Evolutionary conservation across 75 land plant genomes (phyloP).

Genomic region (Sequoia sempervirens): DNA sequence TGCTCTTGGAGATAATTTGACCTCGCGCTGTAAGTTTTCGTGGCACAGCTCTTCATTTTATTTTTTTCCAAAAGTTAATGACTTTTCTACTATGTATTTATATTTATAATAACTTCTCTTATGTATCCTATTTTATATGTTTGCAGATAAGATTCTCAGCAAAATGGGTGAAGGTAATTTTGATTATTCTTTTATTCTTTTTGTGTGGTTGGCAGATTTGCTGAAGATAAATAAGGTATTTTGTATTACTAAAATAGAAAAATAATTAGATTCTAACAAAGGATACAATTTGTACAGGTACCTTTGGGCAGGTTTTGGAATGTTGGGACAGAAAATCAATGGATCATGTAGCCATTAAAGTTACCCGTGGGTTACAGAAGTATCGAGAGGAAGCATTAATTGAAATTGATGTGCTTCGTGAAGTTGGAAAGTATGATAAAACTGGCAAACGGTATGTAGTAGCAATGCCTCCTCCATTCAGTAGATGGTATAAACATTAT

Average conservation of each 20-base stretch:
- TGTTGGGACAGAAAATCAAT: conserved; percentile 79
- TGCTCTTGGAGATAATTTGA: conserved; percentile 77
- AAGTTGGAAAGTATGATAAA: conserved; percentile 61
- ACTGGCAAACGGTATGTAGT: conserved; percentile 48
- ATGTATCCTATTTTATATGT: neutral
- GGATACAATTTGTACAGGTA: conserved; percentile 39
- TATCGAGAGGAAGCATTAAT: conserved; percentile 86
- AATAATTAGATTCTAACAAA: neutral
- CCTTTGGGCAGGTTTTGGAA: conserved; percentile 93
- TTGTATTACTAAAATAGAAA: neutral
- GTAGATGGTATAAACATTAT: too few species aligned
- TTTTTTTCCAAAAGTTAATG: neutral
- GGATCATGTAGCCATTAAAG: conserved; percentile 83
- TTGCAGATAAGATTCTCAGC: conserved; percentile 1
- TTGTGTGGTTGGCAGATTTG: neutral
- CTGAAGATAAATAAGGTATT: neutral
- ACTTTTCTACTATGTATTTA: neutral
- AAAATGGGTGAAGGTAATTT: conserved; percentile 1
- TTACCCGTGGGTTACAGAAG: conserved; percentile 68
- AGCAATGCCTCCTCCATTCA: neutral
- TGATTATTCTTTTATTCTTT: neutral
- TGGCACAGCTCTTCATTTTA: neutral
- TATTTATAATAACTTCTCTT: neutral
- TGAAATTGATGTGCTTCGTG: conserved; percentile 71
- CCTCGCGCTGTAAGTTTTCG: conserved; percentile 64